Percentiles rank a stretch among this genome's conserved stretches.
These are phyloP conservation scores for Hypomontagnella submonticulosa DNA, from an alignment of 495 filamentous ascomycete species.

Conservation along the genomic window DNA sequence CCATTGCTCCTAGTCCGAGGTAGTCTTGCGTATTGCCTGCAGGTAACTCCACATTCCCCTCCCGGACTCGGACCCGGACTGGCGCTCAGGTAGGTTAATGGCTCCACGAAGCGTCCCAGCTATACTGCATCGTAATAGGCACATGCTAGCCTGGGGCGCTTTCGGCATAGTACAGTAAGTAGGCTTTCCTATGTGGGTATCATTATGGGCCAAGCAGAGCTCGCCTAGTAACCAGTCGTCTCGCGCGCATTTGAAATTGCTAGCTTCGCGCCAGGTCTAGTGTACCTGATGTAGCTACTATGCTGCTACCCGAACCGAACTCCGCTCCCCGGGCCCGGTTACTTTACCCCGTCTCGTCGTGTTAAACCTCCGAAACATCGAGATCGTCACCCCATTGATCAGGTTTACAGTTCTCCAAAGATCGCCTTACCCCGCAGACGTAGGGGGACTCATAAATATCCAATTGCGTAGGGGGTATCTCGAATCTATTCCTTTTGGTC, in stretches of 20 bases:
- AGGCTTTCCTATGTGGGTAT: slow-evolving; percentile 10
- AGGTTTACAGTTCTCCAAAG: slow-evolving; percentile 6
- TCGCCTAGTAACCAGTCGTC: slow-evolving; percentile 36
- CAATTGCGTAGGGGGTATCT: too few relatives aligned
- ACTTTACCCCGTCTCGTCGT: slow-evolving; percentile 28
- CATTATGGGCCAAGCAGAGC: slow-evolving; percentile 4
- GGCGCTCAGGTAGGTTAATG: not conserved
- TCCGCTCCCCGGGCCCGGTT: slow-evolving; percentile 29
- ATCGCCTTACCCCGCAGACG: slow-evolving; percentile 33
- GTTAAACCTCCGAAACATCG: slow-evolving; percentile 32
- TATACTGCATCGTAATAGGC: slow-evolving; percentile 30
- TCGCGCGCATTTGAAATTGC: slow-evolving; percentile 37
- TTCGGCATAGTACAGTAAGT: too few relatives aligned
- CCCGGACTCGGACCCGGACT: slow-evolving; percentile 21
- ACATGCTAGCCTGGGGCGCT: not conserved
- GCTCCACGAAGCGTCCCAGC: slow-evolving; percentile 7
- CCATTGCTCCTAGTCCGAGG: too few relatives aligned
- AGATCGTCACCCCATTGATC: slow-evolving; percentile 19
- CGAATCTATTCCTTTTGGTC: too few relatives aligned
- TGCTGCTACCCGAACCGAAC: slow-evolving; percentile 10
- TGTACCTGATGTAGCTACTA: too few relatives aligned
- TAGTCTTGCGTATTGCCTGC: slow-evolving; percentile 16
- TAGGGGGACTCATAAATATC: too few relatives aligned
- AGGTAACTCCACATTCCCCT: slow-evolving; percentile 34
- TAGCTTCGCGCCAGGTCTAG: slow-evolving; percentile 4